These are phyloP conservation scores for Verticillium klebahnii DNA, from an alignment of 2,329 filamentous ascomycete genomes.

Conservation along the genomic window DNA sequence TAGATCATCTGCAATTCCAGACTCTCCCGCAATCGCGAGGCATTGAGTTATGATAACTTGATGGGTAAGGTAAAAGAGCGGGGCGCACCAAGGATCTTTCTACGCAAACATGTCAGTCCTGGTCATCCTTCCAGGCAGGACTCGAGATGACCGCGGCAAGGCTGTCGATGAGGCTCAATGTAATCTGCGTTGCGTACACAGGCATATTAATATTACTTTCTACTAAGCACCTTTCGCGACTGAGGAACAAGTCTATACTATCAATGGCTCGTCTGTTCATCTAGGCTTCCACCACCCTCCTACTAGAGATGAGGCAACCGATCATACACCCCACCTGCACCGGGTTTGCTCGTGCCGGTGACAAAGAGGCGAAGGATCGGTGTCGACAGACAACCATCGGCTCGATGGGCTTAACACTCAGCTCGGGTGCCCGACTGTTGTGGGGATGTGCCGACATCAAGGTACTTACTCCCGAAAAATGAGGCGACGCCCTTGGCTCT, in stretches of 20 bases:
- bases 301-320: neutral
- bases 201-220: neutral
- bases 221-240: neutral
- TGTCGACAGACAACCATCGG: neutral
- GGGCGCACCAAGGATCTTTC: neutral
- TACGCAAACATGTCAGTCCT: neutral
- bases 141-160: neutral
- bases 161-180: neutral
- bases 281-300: neutral
- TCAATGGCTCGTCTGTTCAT: neutral
- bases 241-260: neutral
- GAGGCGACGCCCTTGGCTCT: too few relatives aligned
- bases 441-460: too few relatives aligned
- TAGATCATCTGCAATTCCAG: neutral
- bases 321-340: neutral
- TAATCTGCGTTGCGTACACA: neutral
- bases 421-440: neutral
- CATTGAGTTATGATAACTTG: neutral
- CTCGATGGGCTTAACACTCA: neutral
- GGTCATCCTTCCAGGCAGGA: neutral
- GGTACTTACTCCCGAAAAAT: too few relatives aligned
- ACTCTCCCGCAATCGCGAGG: neutral
- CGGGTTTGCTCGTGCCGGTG: neutral
- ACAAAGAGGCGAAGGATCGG: neutral
- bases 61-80: too few relatives aligned